Evolutionary conservation across 345 rosid genomes (phyloP).

Genomic region (Eucalyptus sp.): DNA sequence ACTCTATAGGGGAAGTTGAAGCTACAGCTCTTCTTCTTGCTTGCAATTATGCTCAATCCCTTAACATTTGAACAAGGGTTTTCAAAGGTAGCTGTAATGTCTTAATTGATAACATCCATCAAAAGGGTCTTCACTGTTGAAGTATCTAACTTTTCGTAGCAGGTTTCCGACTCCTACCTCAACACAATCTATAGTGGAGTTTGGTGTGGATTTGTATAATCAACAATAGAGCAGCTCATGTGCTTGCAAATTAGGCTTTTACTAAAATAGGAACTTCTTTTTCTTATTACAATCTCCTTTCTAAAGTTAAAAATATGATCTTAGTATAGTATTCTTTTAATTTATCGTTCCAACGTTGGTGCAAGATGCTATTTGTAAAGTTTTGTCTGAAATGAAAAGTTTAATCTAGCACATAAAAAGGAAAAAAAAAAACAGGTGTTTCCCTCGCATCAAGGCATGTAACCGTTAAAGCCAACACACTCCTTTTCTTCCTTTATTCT

Average conservation of each 20-base stretch:
- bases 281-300: neutral
- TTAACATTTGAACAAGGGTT: neutral
- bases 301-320: too few species aligned
- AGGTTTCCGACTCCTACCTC: neutral
- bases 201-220: neutral
- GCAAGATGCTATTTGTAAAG: neutral
- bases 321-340: neutral
- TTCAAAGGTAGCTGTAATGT: neutral
- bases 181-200: neutral
- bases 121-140: neutral
- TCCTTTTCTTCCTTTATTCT: neutral
- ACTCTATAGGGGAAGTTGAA: neutral
- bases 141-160: neutral
- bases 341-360: neutral
- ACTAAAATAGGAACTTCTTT: neutral
- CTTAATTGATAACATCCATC: neutral
- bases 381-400: neutral
- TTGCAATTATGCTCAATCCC: neutral
- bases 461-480: neutral
- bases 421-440: too few species aligned
- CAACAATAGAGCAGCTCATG: neutral
- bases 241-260: neutral
- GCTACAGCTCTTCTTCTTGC: neutral
- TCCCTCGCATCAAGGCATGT: neutral
- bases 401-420: neutral